Base-by-base conservation (phyloP, 2,329 filamentous ascomycete species). In the Chrysoporthe cubensis region DNA sequence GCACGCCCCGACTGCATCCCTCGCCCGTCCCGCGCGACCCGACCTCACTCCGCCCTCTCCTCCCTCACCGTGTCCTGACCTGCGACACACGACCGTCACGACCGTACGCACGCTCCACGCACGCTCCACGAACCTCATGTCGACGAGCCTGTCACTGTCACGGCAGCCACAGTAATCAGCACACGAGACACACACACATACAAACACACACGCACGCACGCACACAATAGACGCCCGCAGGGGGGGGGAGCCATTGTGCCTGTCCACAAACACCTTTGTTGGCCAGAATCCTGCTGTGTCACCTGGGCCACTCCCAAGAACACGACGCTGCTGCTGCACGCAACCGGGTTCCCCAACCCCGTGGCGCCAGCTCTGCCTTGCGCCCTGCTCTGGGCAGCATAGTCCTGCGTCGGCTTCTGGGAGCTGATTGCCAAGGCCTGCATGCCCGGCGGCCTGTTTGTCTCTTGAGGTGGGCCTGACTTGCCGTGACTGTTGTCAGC, bases 291-390 rank as follows among this genome's bases (percentile, higher is more conserved):
- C 57, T 40, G 46, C 54, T 65, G 66, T 65, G 62, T 67, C 48
- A 67, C 66, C 66, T 67, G 44, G 62, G 48, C 66, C 56, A 48
- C 54, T 46, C 44, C 62, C 61, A 62, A 43, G 65, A 64, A 46
- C 4, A 46, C 44, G 18, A 46, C 44, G 44, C 13, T 46, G 18
- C 13, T 2, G 44, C 13, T 46, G 18, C 13, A 16, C 44, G 18
- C 44, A 46, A n/a, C 11, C 44, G 44, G 14, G 11, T 46, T 18
- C 37, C 9, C 37, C 5, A 40, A 14, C 44, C 44, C 44, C 18
- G 14, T 57, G 32, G 16, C 32, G 40, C 8, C 54, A 40, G 54
- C 34, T 40, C 54, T 54, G 50, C 32, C 40, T 57, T 57, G 54
- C 34, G 54, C 54, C 54, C 54, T 57, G 54, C 54, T 57, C 54